Conservation (phyloP, 345 rosid species). For the Hevea brasiliensis region DNA sequence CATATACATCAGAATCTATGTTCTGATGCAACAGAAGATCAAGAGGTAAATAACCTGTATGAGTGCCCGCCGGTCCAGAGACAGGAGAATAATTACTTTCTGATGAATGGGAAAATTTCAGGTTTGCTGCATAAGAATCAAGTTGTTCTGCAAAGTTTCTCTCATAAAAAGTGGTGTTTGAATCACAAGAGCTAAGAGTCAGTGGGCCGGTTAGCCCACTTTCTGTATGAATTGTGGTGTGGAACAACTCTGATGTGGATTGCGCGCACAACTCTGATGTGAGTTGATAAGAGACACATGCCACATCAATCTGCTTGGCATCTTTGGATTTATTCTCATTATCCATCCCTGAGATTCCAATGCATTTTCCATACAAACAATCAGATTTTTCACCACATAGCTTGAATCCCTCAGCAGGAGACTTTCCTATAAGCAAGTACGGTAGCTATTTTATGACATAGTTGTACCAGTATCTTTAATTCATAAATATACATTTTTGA, state of each 20-base stretch:
- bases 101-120: constrained; percentile 10
- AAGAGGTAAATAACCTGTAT: constrained; percentile 8
- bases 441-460: background rate
- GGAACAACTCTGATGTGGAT: constrained; percentile 9
- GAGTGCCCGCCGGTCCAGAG: constrained; percentile 18
- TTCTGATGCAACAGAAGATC: constrained; percentile 12
- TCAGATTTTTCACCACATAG: constrained; percentile 16
- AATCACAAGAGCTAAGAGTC: constrained; percentile 13
- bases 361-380: constrained; percentile 8
- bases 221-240: constrained; percentile 12
- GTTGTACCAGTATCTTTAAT: background rate
- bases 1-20: constrained; percentile 10
- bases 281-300: constrained; percentile 5
- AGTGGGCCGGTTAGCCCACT: constrained; percentile 10
- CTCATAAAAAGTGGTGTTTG: constrained; percentile 20
- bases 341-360: constrained; percentile 7
- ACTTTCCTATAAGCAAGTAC: constrained; percentile 18
- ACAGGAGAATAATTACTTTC: constrained; percentile 9
- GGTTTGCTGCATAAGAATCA: constrained; percentile 17
- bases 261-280: too few relatives aligned
- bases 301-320: constrained; percentile 14
- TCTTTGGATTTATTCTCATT: constrained; percentile 10
- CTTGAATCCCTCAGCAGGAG: constrained; percentile 26
- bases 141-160: constrained; percentile 1
- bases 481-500: background rate